Evolutionary conservation across 345 rosid genomes (phyloP).

Genomic region (Eucalyptus sideroxylon): DNA sequence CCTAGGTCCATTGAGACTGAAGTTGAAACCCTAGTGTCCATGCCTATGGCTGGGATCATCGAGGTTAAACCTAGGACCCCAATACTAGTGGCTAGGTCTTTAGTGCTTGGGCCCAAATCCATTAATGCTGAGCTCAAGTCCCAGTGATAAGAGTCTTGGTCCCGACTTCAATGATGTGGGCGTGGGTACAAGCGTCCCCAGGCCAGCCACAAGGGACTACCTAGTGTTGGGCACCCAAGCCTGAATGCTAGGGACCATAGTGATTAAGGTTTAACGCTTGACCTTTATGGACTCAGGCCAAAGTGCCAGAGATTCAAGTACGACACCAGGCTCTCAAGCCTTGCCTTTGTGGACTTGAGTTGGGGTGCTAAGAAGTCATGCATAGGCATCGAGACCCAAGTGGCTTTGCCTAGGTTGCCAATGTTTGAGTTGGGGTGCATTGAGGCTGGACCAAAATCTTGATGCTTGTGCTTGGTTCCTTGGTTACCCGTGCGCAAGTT

Average conservation of each 20-base stretch:
- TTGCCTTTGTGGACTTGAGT: neutral
- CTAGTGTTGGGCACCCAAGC: neutral
- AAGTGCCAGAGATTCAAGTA: neutral
- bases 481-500: neutral
- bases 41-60: neutral
- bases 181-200: neutral
- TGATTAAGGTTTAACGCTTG: neutral
- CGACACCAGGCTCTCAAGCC: neutral
- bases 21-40: neutral
- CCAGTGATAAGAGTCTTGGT: neutral
- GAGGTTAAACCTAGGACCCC: accelerated
- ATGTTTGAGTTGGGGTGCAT: neutral
- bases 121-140: neutral
- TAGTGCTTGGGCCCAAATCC: accelerated
- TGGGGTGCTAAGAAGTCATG: accelerated
- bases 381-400: neutral
- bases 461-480: neutral
- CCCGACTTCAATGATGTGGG: neutral
- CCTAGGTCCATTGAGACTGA: neutral
- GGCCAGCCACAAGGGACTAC: neutral
- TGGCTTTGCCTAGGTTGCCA: neutral
- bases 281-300: neutral
- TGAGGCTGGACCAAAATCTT: neutral
- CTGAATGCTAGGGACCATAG: neutral
- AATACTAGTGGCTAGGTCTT: neutral